phyloP scores from a whole-genome alignment of 2,329 filamentous ascomycete genomes.

The Beauveria sp. region DNA sequence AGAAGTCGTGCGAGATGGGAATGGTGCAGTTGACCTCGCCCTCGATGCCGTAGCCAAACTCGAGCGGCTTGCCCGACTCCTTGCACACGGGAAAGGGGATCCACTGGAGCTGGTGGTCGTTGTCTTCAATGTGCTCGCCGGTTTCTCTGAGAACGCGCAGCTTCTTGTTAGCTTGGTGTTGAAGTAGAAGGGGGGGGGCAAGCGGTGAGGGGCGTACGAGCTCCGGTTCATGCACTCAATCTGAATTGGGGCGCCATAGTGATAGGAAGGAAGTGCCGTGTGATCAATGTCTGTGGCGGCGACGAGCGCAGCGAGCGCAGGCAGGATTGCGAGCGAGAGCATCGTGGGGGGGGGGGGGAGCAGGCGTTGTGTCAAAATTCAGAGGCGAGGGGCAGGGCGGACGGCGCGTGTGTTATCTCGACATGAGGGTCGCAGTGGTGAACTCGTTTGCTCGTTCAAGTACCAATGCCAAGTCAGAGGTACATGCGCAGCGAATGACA shows the following conservation, averaged over 20 bases:
- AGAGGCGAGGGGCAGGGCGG: background rate
- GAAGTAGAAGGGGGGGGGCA: background rate
- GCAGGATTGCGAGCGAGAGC: slow-evolving; percentile 13
- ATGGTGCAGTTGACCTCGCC: slow-evolving; percentile 79
- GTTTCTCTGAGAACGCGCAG: slow-evolving; percentile 54
- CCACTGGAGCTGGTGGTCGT: slow-evolving; percentile 78
- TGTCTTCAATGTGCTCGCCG: slow-evolving; percentile 80
- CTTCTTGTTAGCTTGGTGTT: background rate
- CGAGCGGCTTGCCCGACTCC: slow-evolving; percentile 74
- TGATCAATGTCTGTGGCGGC: slow-evolving; percentile 21
- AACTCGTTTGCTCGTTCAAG: background rate
- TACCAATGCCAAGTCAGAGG: background rate
- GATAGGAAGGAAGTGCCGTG: slow-evolving; percentile 50
- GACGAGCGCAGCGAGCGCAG: slow-evolving; percentile 22
- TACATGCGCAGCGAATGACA: background rate
- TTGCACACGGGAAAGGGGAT: slow-evolving; percentile 85
- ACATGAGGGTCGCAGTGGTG: background rate
- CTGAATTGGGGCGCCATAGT: slow-evolving; percentile 58
- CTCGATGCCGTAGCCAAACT: slow-evolving; percentile 80
- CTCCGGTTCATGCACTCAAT: slow-evolving; percentile 70
- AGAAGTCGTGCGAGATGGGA: slow-evolving; percentile 66
- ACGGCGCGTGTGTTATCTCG: background rate
- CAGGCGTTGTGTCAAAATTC: background rate
- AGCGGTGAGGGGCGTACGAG: slow-evolving; percentile 44
- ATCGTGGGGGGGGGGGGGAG: background rate